Conservation (phyloP, 371 early-diverging fungal genomes). For the Apophysomyces variabilis region DNA sequence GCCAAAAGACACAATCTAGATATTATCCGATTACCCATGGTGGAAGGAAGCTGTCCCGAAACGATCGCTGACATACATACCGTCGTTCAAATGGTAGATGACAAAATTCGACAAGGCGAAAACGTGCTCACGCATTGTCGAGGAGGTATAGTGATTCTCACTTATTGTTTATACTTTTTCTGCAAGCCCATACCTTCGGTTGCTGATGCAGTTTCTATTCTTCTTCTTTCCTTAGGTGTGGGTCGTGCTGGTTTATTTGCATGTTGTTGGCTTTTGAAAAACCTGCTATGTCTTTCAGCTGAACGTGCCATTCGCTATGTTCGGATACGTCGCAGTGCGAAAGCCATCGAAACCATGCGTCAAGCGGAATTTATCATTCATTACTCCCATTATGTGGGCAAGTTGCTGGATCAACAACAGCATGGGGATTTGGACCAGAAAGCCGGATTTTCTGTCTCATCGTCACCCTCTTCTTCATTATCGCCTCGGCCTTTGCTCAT, state of each 20-base stretch:
- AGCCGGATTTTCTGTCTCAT: slow-evolving; percentile 4
- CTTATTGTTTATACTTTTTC: neutral
- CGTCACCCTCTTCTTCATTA: too few relatives aligned
- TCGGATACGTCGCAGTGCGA: slow-evolving; percentile 59
- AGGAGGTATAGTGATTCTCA: slow-evolving; percentile 59
- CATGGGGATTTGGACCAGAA: slow-evolving; percentile 2
- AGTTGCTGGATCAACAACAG: slow-evolving; percentile 14
- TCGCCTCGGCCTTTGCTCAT: slow-evolving; percentile 15
- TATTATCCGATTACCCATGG: slow-evolving; percentile 69
- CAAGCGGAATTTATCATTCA: slow-evolving; percentile 70
- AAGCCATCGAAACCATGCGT: slow-evolving; percentile 70
- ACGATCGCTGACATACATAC: slow-evolving; percentile 62
- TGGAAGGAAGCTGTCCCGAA: slow-evolving; percentile 76
- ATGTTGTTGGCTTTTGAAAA: slow-evolving; percentile 74
- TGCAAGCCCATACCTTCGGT: neutral
- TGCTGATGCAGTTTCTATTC: neutral
- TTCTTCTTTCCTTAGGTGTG: slow-evolving; percentile 51
- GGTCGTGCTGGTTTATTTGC: slow-evolving; percentile 82
- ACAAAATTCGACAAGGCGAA: slow-evolving; percentile 51
- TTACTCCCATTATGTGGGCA: slow-evolving; percentile 45
- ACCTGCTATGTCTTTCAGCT: slow-evolving; percentile 51
- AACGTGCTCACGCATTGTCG: slow-evolving; percentile 79
- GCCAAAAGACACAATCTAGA: slow-evolving; percentile 62
- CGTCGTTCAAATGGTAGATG: slow-evolving; percentile 59
- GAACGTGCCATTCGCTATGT: slow-evolving; percentile 60